Base-by-base conservation (phyloP, 768 basidiomycete genomes). In the Harrya chromipes region DNA sequence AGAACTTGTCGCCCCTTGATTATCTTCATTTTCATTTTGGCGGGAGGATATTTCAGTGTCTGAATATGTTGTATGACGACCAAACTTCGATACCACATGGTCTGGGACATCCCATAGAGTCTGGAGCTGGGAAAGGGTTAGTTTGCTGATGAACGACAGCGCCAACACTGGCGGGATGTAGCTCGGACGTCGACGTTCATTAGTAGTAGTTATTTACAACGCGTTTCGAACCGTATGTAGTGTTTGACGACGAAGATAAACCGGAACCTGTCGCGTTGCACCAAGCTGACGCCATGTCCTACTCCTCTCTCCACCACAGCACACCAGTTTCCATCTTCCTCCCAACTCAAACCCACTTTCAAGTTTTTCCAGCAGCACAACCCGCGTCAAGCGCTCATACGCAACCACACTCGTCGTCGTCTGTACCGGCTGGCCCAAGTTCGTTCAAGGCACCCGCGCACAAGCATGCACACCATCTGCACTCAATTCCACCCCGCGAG, bases 401-500 rank as follows among this genome's bases (percentile, higher is more conserved):
- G 2, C 54, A 49, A 42, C 35, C 55, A 2, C 62, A 50, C 17
- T 31, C 52, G 16, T 52, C 55, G 3, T 47, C 65, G 2, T 48
- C 67, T 14, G 40, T 47, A 21, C 52, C 55, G 16, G 39, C 52
- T 13, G 53, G 43, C 21, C 44, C 48, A 14, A 53, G 48, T 4
- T 53, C 76, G 0, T 87, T 85, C 71, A 79, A 75, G 54, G 80
- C 86, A 2, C 86, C 87, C 8, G 90, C 90, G 1, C 90, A 92
- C 68, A 89, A 85, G 57, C 88, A 91, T 74, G 90, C 90, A 0
- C 90, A 92, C 64, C 88, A 92, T 63, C 70, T 92, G 2, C 90
- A 93, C 63, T 83, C 87, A 2, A 91, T 93, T 27, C 90, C 90
- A 3, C 90, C 88, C 3, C 72, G 87, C 34, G 90, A 93, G 68